Conservation (phyloP, 495 filamentous ascomycete species). For the Penicillium steckii region DNA sequence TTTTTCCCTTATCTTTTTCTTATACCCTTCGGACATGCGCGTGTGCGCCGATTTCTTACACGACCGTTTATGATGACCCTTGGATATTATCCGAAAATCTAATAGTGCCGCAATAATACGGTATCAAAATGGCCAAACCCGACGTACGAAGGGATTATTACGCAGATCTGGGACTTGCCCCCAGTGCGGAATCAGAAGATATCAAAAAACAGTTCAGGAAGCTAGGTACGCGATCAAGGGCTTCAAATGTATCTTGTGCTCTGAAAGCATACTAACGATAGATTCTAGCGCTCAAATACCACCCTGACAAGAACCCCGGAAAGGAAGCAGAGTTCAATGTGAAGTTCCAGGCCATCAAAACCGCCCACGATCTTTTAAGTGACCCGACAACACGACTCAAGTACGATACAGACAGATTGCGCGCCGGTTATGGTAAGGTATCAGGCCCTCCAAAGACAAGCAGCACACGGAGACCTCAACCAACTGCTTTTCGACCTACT, state of each 20-base stretch:
- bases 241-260: neutral
- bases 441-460: slow-evolving; percentile 36
- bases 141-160: slow-evolving; percentile 82
- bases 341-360: slow-evolving; percentile 82
- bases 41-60: slow-evolving; percentile 7
- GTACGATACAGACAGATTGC: slow-evolving; percentile 71
- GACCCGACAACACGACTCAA: slow-evolving; percentile 65
- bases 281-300: slow-evolving; percentile 69
- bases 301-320: slow-evolving; percentile 88
- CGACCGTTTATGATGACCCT: slow-evolving; percentile 21
- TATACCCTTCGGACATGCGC: slow-evolving; percentile 23
- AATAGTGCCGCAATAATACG: slow-evolving; percentile 2
- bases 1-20: too few relatives aligned
- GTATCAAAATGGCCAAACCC: slow-evolving; percentile 66
- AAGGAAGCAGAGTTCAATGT: slow-evolving; percentile 72
- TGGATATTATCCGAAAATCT: slow-evolving; percentile 2
- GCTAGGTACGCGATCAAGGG: slow-evolving; percentile 56
- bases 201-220: slow-evolving; percentile 86
- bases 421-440: slow-evolving; percentile 42
- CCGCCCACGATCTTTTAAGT: slow-evolving; percentile 78
- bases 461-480: slow-evolving; percentile 27
- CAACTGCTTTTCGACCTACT: slow-evolving; percentile 23
- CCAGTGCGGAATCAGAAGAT: slow-evolving; percentile 63
- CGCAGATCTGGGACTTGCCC: slow-evolving; percentile 69
- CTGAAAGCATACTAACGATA: neutral